Evolutionary conservation across 2,329 filamentous ascomycete species (phyloP), one percentile per base, ranked within the genome.

Genomic region (Keithomyces neogunnii): DNA sequence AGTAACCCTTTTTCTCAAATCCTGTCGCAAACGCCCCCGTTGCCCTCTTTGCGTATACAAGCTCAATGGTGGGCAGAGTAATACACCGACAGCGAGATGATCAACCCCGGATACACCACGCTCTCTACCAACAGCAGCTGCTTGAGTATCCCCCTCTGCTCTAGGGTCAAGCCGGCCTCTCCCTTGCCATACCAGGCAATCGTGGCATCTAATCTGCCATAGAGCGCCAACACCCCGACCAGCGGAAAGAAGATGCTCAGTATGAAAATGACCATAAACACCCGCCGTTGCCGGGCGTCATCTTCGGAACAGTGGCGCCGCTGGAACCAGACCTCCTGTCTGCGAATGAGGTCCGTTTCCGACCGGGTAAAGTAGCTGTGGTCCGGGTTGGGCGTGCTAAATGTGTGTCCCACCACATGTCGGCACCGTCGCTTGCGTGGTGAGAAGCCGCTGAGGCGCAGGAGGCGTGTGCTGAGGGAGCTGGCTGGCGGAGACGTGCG

Each of bases 111-210:
- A 48, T 69, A 70, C 1, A 66, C 10, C 4, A 71, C 53, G 7
- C 62, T 60, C 51, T 72, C 64, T 2, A 60, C 56, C 8, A 70
- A 48, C 8, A 78, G 62, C 57, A 75, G 70, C 30, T 62, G 60
- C 45, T 61, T 64, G 10, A 71, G 55, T 3, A 57, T 57, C 3
- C 52, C 54, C 2, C 65, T 60, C 55, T 71, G 68, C 5, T 59
- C 54, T 9, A 47, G 35, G 4, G 63, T 72, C 29, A 78, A 62
- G 28, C 66, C 61, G 30, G 71, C 67, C 57, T 76, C 69, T 5
- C 77, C 76, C 2, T 66, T 61, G 0, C 75, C 77, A 49, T 69
- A 71, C 75, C 75, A 80, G 5, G 69, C 69, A 31, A 80, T 67
- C 0, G 69, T 69, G 1, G 65, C 63, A 55, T 76, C 69, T 45